Conservation (phyloP, 139 green algal species). For the Volvox africanus region DNA sequence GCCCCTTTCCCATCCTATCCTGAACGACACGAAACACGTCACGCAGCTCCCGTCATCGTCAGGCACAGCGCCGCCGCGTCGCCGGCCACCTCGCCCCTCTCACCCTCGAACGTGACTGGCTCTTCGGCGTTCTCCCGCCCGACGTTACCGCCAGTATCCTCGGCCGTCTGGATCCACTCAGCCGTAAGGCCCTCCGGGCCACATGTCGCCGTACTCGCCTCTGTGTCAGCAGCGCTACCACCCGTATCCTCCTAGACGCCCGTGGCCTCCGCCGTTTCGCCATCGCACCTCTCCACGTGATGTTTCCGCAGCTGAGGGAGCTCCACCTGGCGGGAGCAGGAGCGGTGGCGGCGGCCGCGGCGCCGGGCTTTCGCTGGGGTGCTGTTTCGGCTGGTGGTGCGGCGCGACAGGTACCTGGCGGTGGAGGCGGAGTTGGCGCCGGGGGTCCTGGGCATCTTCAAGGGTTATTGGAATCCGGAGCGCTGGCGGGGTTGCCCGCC, state of each 20-base stretch:
- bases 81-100: constrained; percentile 5
- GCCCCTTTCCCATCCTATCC: neutral
- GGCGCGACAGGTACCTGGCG: neutral
- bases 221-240: neutral
- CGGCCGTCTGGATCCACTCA: constrained; percentile 14
- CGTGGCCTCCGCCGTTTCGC: constrained; percentile 10
- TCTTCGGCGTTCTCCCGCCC: constrained; percentile 8
- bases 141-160: constrained; percentile 18
- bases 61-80: constrained; percentile 7
- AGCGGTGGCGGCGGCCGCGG: too few relatives aligned
- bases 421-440: neutral
- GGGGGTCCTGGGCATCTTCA: constrained; percentile 8
- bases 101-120: constrained; percentile 34
- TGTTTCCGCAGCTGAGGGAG: constrained; percentile 6
- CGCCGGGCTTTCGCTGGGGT: too few relatives aligned
- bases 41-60: constrained; percentile 26
- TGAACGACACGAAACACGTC: neutral
- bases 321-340: neutral
- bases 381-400: neutral
- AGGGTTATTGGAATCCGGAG: neutral
- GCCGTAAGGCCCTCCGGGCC: constrained; percentile 15
- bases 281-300: neutral
- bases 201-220: constrained; percentile 14
- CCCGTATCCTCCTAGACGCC: neutral
- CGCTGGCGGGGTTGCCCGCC: neutral